Evolutionary conservation across 129 eudicot species (phyloP).

Genomic region (Calendula officinalis): DNA sequence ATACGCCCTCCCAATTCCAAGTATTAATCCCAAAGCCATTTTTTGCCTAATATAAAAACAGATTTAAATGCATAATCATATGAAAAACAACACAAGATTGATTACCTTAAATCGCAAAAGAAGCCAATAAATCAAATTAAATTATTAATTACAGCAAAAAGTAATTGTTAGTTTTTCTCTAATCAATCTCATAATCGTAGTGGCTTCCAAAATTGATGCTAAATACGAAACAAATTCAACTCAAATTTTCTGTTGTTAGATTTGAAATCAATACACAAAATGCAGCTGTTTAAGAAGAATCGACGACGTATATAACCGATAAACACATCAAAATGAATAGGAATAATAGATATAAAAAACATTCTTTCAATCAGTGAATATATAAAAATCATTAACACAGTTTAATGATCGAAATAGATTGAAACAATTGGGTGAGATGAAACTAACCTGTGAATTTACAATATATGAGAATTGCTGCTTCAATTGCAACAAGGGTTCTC

Average conservation of each 20-base stretch:
- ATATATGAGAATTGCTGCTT: neutral
- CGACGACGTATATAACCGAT: neutral
- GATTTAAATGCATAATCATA: slow-evolving; percentile 10
- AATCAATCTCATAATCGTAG: neutral
- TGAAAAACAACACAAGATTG: neutral
- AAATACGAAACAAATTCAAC: neutral
- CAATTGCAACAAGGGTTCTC: neutral
- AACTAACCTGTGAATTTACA: slow-evolving; percentile 5
- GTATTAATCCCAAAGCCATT: slow-evolving; percentile 73
- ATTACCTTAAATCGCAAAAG: neutral
- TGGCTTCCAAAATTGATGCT: neutral
- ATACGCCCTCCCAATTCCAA: slow-evolving; percentile 76
- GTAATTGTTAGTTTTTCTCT: too few species aligned
- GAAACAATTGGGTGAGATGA: neutral
- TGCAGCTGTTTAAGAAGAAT: neutral
- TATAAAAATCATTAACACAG: neutral
- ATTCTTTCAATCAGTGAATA: too few species aligned
- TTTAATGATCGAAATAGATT: neutral
- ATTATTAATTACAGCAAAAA: too few species aligned
- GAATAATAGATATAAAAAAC: neutral
- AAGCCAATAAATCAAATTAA: neutral
- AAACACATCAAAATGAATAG: neutral
- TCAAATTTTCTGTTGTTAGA: neutral
- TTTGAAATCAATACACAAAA: neutral
- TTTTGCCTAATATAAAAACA: slow-evolving; percentile 14